phyloP scores from a whole-genome alignment of 164 flowering plant species.

The Kingdonia uniflora region DNA sequence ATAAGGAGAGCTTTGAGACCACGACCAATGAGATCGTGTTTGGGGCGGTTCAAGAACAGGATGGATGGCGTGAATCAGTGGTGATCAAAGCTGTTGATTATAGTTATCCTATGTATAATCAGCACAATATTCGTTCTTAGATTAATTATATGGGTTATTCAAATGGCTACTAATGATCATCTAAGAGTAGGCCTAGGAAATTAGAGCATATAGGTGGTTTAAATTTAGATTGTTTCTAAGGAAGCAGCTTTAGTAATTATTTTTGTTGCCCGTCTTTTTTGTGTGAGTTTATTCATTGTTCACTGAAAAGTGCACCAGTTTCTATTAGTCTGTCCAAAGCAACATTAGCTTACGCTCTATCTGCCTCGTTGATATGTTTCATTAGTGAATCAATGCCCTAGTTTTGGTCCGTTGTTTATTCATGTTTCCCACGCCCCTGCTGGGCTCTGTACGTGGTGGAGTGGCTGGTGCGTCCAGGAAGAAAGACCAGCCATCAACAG shows the following conservation, averaged over 20 bases:
- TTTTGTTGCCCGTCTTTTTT: slow-evolving; percentile 1
- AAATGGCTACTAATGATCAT: slow-evolving; percentile 22
- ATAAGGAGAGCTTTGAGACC: slow-evolving; percentile 54
- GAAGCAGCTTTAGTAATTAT: slow-evolving; percentile 8
- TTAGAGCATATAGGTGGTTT: slow-evolving; percentile 4
- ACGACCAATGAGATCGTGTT: slow-evolving; percentile 62
- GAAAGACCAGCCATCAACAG: too few species aligned
- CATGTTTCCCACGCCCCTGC: too few species aligned
- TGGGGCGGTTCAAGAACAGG: slow-evolving; percentile 85
- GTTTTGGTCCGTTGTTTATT: too few species aligned
- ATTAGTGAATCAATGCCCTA: too few species aligned
- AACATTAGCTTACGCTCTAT: too few species aligned
- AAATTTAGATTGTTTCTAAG: slow-evolving; percentile 5
- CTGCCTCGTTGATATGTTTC: too few species aligned
- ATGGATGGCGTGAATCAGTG: slow-evolving; percentile 23
- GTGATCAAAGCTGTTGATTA: slow-evolving; percentile 59
- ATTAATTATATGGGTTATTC: slow-evolving; percentile 28
- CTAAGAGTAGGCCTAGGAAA: slow-evolving; percentile 2
- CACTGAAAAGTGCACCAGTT: too few species aligned
- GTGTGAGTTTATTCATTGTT: slow-evolving; percentile 4
- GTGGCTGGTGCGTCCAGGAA: too few species aligned
- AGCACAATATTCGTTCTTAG: slow-evolving; percentile 41
- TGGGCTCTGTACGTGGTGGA: too few species aligned
- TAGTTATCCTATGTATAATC: slow-evolving; percentile 36
- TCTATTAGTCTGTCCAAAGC: too few species aligned